Conservation (phyloP, 345 rosid species). For the Pugionium dolabratum region DNA sequence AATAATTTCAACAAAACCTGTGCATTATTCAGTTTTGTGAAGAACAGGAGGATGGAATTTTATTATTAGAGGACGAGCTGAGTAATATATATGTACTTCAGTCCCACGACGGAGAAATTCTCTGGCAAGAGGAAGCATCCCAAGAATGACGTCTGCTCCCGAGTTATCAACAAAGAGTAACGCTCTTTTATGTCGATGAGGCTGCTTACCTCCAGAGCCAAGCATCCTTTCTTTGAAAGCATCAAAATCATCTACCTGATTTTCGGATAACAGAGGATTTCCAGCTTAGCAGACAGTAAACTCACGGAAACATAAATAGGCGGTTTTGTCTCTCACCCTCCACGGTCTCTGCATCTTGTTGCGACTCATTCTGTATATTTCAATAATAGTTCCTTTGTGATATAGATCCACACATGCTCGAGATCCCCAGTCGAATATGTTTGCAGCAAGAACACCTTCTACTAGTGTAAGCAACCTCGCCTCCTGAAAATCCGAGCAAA, state of each 20-base stretch:
- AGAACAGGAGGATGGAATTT: slow-evolving; percentile 1
- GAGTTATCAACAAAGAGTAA: slow-evolving; percentile 97
- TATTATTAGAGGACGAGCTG: no score
- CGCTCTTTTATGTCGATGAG: slow-evolving; percentile 83
- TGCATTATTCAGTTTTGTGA: not conserved
- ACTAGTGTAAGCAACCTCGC: slow-evolving; percentile 81
- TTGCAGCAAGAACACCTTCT: slow-evolving; percentile 98
- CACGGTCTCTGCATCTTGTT: slow-evolving; percentile 99
- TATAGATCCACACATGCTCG: slow-evolving; percentile 98
- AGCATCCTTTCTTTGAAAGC: slow-evolving; percentile 84
- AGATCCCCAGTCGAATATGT: slow-evolving; percentile 99
- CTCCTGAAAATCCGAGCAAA: slow-evolving; percentile 58
- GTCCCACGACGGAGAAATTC: slow-evolving; percentile 96
- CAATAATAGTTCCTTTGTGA: slow-evolving; percentile 97
- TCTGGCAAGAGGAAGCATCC: slow-evolving; percentile 98
- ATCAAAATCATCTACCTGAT: slow-evolving; percentile 95
- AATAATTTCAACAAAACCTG: not conserved
- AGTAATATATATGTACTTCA: slow-evolving; percentile 55
- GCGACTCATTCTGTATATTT: slow-evolving; percentile 98
- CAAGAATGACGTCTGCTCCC: slow-evolving; percentile 89
- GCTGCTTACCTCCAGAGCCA: slow-evolving; percentile 64
- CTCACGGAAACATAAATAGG: not conserved
- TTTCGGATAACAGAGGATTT: slow-evolving; percentile 12
- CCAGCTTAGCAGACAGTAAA: not conserved
- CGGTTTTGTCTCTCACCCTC: slow-evolving; percentile 58